Base-by-base conservation (phyloP, 108 stramenopile species). In the Seminavis robusta region DNA sequence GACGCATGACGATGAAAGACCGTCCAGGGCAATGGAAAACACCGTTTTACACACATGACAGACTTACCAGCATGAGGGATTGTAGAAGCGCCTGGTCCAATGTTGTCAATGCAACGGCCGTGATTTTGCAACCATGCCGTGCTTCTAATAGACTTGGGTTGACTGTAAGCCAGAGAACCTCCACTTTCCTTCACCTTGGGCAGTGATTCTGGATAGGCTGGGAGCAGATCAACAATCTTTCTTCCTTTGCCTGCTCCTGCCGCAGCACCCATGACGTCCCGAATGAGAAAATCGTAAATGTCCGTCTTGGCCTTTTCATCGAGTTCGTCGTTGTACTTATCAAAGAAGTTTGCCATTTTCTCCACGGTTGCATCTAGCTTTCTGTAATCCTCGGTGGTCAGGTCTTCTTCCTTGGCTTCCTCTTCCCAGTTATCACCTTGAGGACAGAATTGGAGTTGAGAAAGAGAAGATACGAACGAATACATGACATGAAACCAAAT, bases 21-120 rank as follows among this genome's bases (percentile, higher is more conserved):
- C n/a, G n/a, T n/a, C n/a, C n/a, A n/a, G n/a, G n/a, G n/a, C n/a
- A n/a, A n/a, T n/a, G n/a, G n/a, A n/a, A n/a, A n/a, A n/a, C n/a
- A n/a, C n/a, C n/a, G n/a, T n/a, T n/a, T n/a, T n/a, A n/a, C n/a
- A n/a, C n/a, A n/a, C n/a, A n/a, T n/a, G n/a, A n/a, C n/a, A n/a
- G n/a, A n/a, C n/a, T n/a, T n/a, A 8, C 87, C 91, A 9, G 91
- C 91, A 56, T 88, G 59, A 0, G 84, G 83, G 34, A 93, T 88
- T 3, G 60, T 84, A 4, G 81, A 83, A n/a, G 67, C 62, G 16
- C 77, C 77, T 4, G 83, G 76, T 23, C 66, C 60, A 44, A 93
- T 82, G 32, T 81, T 86, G 37, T 93, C 91, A 52, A 83, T 74
- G 46, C 91, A 93, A n/a, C 71, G 67, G 15, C 91, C 91, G 34